Percentiles rank a stretch among this genome's conserved stretches.
phyloP scores from a whole-genome alignment of 352 stramenopile species.

The Pythium volutum region DNA sequence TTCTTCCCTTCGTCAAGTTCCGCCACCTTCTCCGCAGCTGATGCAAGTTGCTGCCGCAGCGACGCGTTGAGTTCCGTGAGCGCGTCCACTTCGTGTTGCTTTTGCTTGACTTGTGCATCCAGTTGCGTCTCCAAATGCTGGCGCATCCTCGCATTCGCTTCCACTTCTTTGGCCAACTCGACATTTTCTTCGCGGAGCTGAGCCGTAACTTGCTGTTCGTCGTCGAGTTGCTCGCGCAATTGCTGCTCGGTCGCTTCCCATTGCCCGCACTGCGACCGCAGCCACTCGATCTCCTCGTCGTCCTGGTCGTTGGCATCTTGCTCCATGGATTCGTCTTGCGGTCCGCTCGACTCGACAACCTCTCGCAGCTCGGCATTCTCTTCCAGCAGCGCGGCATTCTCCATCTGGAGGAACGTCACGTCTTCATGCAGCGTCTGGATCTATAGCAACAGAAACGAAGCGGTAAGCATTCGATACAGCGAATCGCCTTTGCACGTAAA shows the following conservation, averaged over 20 bases:
- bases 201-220: slow-evolving; percentile 37
- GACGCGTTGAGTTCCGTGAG: slow-evolving; percentile 45
- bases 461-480: too few species aligned
- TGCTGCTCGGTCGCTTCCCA: slow-evolving; percentile 48
- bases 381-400: slow-evolving; percentile 43
- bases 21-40: slow-evolving; percentile 39
- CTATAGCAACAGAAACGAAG: slow-evolving; percentile 14
- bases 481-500: background rate
- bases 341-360: background rate
- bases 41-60: slow-evolving; percentile 50
- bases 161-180: slow-evolving; percentile 30
- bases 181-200: slow-evolving; percentile 50
- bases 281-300: slow-evolving; percentile 34
- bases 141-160: slow-evolving; percentile 15
- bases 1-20: slow-evolving; percentile 32
- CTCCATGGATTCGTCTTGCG: slow-evolving; percentile 13
- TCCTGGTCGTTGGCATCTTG: slow-evolving; percentile 8
- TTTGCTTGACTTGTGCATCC: slow-evolving; percentile 38
- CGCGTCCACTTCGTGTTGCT: slow-evolving; percentile 53
- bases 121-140: slow-evolving; percentile 17
- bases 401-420: slow-evolving; percentile 40
- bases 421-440: slow-evolving; percentile 54
- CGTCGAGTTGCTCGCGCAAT: slow-evolving; percentile 38
- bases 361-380: slow-evolving; percentile 41
- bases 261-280: slow-evolving; percentile 51